phyloP scores from a whole-genome alignment of 495 filamentous ascomycete species.

The Bacidia gigantensis region DNA sequence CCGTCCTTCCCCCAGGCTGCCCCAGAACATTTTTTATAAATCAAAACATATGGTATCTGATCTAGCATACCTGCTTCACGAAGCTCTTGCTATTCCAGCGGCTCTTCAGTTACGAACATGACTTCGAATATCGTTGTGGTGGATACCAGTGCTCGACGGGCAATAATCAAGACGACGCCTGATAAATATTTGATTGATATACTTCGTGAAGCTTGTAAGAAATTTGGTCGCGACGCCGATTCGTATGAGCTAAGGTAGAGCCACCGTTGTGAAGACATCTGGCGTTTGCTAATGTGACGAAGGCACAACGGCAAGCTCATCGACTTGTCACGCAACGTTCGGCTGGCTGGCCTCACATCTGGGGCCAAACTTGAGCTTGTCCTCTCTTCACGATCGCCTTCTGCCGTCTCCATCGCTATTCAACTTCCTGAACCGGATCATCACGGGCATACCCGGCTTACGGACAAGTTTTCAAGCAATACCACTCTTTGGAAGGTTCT shows the following conservation, averaged over 20 bases:
- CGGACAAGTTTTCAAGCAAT: slow-evolving; percentile 70
- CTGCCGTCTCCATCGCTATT: slow-evolving; percentile 71
- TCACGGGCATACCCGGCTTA: slow-evolving; percentile 41
- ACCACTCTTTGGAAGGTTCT: slow-evolving; percentile 78
- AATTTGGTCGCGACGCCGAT: slow-evolving; percentile 55
- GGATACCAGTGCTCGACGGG: slow-evolving; percentile 56
- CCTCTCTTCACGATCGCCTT: slow-evolving; percentile 65
- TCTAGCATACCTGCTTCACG: no score
- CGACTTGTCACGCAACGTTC: slow-evolving; percentile 69
- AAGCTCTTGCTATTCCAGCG: no score
- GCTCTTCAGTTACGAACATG: no score
- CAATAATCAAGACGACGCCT: slow-evolving; percentile 71
- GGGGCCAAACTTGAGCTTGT: slow-evolving; percentile 90
- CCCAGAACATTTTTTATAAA: no score
- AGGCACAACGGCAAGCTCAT: slow-evolving; percentile 72
- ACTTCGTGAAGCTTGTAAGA: slow-evolving; percentile 70
- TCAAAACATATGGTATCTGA: no score
- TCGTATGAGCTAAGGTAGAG: slow-evolving; percentile 70
- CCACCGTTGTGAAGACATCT: neutral
- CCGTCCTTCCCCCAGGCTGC: no score
- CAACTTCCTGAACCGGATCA: slow-evolving; percentile 60
- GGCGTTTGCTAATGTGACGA: neutral
- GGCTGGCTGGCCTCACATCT: slow-evolving; percentile 70
- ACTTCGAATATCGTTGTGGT: slow-evolving; percentile 82
- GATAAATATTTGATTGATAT: slow-evolving; percentile 69